Evolutionary conservation across 2,329 filamentous ascomycete genomes (phyloP).

Genomic region (Penicillium sp.): DNA sequence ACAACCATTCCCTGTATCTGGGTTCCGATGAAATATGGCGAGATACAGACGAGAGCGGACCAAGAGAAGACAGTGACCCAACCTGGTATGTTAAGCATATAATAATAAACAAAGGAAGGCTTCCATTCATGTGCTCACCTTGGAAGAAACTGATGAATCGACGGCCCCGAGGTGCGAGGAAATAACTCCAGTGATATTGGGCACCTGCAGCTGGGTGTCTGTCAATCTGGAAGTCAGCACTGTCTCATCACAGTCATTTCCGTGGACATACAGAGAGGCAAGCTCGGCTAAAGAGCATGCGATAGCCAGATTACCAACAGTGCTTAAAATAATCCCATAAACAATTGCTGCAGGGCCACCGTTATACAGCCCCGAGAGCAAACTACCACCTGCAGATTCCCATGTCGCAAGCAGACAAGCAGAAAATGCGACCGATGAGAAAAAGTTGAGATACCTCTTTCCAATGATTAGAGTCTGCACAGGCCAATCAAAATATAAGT

Average conservation of each 20-base stretch:
- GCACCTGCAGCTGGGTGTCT: conserved; percentile 32
- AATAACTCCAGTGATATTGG: conserved; percentile 43
- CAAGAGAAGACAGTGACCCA: conserved; percentile 37
- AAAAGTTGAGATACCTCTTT: conserved; percentile 34
- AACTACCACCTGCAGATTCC: conserved; percentile 35
- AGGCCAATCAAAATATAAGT: not conserved
- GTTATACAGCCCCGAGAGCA: conserved; percentile 32
- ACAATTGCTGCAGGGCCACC: conserved; percentile 40
- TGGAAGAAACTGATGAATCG: conserved; percentile 31
- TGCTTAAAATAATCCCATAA: conserved; percentile 39
- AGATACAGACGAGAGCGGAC: conserved; percentile 32
- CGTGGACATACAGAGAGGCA: conserved; percentile 41
- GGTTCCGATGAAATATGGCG: conserved; percentile 32
- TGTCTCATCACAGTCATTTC: not conserved
- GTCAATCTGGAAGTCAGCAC: not conserved
- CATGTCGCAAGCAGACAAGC: conserved; percentile 44
- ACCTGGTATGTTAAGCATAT: conserved; percentile 27
- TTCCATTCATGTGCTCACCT: conserved; percentile 6
- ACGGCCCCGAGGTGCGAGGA: conserved; percentile 31
- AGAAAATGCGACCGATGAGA: conserved; percentile 44
- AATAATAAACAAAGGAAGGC: not conserved
- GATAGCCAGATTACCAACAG: conserved; percentile 39
- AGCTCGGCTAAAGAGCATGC: conserved; percentile 44
- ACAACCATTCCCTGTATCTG: conserved; percentile 38
- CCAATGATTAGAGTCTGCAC: conserved; percentile 4